These are phyloP conservation scores for Lonicera japonica DNA, from an alignment of 129 eudicot species.

Conservation along the genomic window DNA sequence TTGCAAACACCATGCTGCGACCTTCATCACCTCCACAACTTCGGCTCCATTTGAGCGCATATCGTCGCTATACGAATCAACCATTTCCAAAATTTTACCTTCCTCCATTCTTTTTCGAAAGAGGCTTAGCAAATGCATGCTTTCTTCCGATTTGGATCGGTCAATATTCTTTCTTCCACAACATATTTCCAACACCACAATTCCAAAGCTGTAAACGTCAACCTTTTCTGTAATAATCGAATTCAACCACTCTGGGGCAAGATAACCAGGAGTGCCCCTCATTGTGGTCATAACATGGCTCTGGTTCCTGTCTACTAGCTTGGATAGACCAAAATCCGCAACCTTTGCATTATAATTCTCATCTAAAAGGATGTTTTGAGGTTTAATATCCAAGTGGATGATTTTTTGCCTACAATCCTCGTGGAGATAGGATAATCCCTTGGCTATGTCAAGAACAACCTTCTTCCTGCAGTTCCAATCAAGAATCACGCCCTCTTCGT, in stretches of 20 bases:
- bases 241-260: slow-evolving; percentile 50
- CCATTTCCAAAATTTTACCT: slow-evolving; percentile 11
- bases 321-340: slow-evolving; percentile 39
- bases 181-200: slow-evolving; percentile 28
- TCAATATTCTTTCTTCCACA: slow-evolving; percentile 35
- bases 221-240: slow-evolving; percentile 34
- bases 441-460: slow-evolving; percentile 36
- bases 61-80: slow-evolving; percentile 24
- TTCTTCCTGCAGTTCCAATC: slow-evolving; percentile 29
- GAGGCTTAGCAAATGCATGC: slow-evolving; percentile 15
- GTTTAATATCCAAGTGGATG: slow-evolving; percentile 34
- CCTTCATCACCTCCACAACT: slow-evolving; percentile 21
- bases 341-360: slow-evolving; percentile 28
- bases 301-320: slow-evolving; percentile 28
- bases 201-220: slow-evolving; percentile 47
- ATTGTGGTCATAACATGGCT: slow-evolving; percentile 26
- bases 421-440: slow-evolving; percentile 48
- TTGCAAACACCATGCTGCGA: slow-evolving; percentile 45
- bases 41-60: slow-evolving; percentile 13
- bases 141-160: slow-evolving; percentile 29
- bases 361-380: slow-evolving; percentile 39
- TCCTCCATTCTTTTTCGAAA: slow-evolving; percentile 22
- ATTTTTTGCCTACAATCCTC: slow-evolving; percentile 48
- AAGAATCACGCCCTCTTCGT: slow-evolving; percentile 5
- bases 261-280: slow-evolving; percentile 44